phyloP scores from a whole-genome alignment of 331 rosid species.

The Quercus tomentella region DNA sequence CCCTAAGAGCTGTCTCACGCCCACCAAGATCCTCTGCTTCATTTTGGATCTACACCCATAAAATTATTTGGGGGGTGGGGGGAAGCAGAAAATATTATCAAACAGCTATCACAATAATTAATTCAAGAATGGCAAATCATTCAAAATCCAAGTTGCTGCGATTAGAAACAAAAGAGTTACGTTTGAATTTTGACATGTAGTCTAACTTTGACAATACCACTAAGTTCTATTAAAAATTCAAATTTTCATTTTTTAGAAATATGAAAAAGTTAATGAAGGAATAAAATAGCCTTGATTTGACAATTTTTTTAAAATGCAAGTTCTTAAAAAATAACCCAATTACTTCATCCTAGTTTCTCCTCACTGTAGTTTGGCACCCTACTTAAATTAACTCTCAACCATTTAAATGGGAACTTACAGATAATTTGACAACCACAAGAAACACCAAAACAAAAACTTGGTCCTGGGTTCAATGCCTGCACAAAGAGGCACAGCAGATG shows the following conservation, averaged over 20 bases:
- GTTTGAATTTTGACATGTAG: not conserved
- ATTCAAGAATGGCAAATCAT: not conserved
- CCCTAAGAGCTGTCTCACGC: constrained; percentile 66
- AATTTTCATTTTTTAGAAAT: not conserved
- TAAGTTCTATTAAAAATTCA: not conserved
- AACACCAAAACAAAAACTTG: not conserved
- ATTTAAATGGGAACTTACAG: not conserved
- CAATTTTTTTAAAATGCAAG: not conserved
- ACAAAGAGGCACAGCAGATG: not conserved
- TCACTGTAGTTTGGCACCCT: not conserved
- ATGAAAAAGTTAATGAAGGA: not conserved
- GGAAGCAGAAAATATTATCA: not conserved
- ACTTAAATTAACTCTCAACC: not conserved
- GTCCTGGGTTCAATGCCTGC: not conserved
- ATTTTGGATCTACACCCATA: constrained; percentile 56
- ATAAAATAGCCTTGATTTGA: not conserved
- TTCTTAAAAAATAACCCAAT: not conserved
- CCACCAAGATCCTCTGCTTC: constrained; percentile 83
- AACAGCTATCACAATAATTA: not conserved
- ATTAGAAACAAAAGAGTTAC: not conserved
- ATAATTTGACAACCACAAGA: not conserved
- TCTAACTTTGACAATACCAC: not conserved
- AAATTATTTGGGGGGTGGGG: not conserved
- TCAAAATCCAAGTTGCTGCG: not conserved
- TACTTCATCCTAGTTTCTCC: not conserved